Evolutionary conservation across 805 yeast genomes (phyloP).

Genomic region (Metschnikowia colocasiae): DNA sequence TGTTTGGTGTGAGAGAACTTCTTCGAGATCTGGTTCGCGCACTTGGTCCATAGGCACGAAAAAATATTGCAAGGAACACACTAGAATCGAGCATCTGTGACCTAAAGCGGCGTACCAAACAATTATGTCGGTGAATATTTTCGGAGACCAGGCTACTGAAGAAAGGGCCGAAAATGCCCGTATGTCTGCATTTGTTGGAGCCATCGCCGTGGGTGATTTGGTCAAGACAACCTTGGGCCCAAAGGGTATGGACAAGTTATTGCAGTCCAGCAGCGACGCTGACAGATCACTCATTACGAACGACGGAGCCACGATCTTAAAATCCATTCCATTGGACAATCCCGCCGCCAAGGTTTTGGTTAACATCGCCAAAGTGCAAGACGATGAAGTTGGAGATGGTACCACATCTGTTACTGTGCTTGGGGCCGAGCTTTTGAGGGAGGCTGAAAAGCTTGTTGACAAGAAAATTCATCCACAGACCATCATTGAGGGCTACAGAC

Average conservation of each 20-base stretch:
- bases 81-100: conserved; percentile 1
- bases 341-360: conserved; percentile 97
- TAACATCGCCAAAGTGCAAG: conserved; percentile 93
- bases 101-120: not conserved
- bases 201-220: conserved; percentile 97
- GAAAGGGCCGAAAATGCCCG: conserved; percentile 98
- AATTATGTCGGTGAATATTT: conserved; percentile 77
- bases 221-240: conserved; percentile 96
- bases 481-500: conserved; percentile 90
- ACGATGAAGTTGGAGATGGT: conserved; percentile 98
- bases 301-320: conserved; percentile 96
- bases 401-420: conserved; percentile 94
- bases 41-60: conserved; percentile 1
- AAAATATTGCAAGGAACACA: conserved; percentile 3
- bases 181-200: conserved; percentile 95
- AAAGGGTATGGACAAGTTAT: conserved; percentile 95
- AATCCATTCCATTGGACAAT: conserved; percentile 90
- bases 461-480: conserved; percentile 97
- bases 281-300: conserved; percentile 82
- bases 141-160: conserved; percentile 96
- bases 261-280: conserved; percentile 76
- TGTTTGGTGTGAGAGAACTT: not conserved
- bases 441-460: conserved; percentile 89
- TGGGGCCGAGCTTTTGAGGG: conserved; percentile 86
- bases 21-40: conserved; percentile 5